Conservation (phyloP, 2,329 filamentous ascomycete genomes). For the Curvularia spicifera region DNA sequence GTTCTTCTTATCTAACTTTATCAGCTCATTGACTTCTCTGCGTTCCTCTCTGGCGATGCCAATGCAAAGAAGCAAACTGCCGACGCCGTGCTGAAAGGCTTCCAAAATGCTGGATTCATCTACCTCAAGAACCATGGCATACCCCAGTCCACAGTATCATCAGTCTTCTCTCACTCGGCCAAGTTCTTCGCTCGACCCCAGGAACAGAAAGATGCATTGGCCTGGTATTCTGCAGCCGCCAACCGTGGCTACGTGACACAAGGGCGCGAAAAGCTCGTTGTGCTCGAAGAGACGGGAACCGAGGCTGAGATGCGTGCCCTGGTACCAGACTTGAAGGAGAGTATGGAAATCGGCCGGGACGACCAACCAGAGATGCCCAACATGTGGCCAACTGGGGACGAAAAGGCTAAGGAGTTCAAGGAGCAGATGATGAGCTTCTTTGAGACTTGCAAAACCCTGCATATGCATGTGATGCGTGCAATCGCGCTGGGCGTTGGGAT, state of each 20-base stretch:
- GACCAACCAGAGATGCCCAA: slow-evolving; percentile 71
- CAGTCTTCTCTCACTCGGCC: slow-evolving; percentile 63
- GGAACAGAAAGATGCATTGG: slow-evolving; percentile 48
- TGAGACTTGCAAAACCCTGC: slow-evolving; percentile 73
- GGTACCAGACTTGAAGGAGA: slow-evolving; percentile 61
- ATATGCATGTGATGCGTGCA: slow-evolving; percentile 80
- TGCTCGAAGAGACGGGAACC: slow-evolving; percentile 44
- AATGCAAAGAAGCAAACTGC: slow-evolving; percentile 70
- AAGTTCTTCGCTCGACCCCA: slow-evolving; percentile 50
- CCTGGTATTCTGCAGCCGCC: slow-evolving; percentile 54
- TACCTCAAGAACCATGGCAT: slow-evolving; percentile 85
- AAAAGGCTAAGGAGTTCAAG: slow-evolving; percentile 67
- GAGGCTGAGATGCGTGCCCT: slow-evolving; percentile 45
- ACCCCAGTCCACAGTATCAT: slow-evolving; percentile 61
- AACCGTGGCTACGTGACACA: slow-evolving; percentile 58
- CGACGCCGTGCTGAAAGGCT: slow-evolving; percentile 75
- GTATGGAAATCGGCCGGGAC: slow-evolving; percentile 66
- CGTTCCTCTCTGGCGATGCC: slow-evolving; percentile 69
- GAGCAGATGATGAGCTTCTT: slow-evolving; percentile 77
- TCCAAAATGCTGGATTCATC: slow-evolving; percentile 86
- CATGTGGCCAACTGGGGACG: slow-evolving; percentile 71
- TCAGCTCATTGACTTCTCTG: slow-evolving; percentile 79
- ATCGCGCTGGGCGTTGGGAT: slow-evolving; percentile 83
- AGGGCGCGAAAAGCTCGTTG: slow-evolving; percentile 52
- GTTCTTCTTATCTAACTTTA: neutral